phyloP scores from a whole-genome alignment of 2,329 filamentous ascomycete genomes.

The Beauveria rudraprayagi region DNA sequence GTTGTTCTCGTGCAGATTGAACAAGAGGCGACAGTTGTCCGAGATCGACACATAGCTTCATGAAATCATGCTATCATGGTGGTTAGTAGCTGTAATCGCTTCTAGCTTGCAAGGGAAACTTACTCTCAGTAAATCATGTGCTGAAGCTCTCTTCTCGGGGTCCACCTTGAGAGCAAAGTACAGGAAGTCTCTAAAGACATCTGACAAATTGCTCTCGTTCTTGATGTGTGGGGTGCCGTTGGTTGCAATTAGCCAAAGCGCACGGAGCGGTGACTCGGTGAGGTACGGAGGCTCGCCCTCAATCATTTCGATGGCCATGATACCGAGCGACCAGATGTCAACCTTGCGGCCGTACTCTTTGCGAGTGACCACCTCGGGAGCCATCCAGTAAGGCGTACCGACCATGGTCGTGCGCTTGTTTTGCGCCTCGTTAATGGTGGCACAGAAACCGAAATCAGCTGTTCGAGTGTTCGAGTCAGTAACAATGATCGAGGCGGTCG shows the following conservation, averaged over 20 bases:
- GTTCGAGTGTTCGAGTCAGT: conserved; percentile 35
- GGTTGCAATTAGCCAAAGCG: conserved; percentile 91
- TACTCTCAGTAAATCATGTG: conserved; percentile 87
- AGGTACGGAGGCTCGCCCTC: conserved; percentile 96
- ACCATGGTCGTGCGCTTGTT: conserved; percentile 99
- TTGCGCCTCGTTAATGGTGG: conserved; percentile 93
- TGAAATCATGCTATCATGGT: conserved; percentile 61
- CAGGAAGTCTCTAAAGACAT: conserved; percentile 84
- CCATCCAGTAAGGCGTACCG: conserved; percentile 99
- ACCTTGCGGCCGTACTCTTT: conserved; percentile 99
- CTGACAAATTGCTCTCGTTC: conserved; percentile 74
- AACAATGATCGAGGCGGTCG: not conserved
- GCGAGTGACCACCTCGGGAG: conserved; percentile 90
- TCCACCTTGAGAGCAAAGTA: conserved; percentile 93
- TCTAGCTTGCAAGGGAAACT: conserved; percentile 28
- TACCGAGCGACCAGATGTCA: conserved; percentile 96
- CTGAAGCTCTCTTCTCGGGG: conserved; percentile 91
- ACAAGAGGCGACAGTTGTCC: conserved; percentile 79
- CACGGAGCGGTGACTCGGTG: conserved; percentile 86
- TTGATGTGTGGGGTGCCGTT: conserved; percentile 95
- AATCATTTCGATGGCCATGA: conserved; percentile 99
- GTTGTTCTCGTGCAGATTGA: conserved; percentile 72
- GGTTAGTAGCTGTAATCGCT: conserved; percentile 22
- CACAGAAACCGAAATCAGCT: conserved; percentile 98
- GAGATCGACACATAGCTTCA: conserved; percentile 66